Base-by-base conservation (phyloP, 2,329 filamentous ascomycete genomes). In the Hortaea werneckii region DNA sequence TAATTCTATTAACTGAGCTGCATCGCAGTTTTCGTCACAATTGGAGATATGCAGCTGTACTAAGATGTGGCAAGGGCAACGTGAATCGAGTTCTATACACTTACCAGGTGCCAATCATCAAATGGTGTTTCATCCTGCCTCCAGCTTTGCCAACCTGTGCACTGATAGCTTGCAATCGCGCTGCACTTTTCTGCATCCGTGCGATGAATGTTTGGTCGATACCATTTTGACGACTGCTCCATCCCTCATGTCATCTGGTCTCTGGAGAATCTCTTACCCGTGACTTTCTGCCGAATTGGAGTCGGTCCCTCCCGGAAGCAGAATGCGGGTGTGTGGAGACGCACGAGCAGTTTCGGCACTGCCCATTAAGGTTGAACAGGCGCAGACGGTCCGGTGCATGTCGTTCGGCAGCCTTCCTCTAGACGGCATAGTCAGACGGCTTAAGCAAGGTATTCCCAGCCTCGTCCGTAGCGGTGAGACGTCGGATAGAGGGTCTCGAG, bases 61-160 rank as follows among this genome's bases (percentile, higher is more conserved):
- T 20, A 46, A 29, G 12, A 6, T 13, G 32, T 20, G n/a, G 7
- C 40, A 5, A 29, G 13, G 27, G 9, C 7, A 5, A 39, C 10
- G 5, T 39, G 10, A 39, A 39, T 10, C 7, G 10, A 39, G 20
- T 10, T 39, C 20, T 20, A 39, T 8, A 4, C 8, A 47, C 47
- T 9, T 52, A 60, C 87, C 87, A 94, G 45, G 87, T 94, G 52
- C 87, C 87, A 60, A 90, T 80, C 85, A 94, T 92, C 63, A 94
- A 74, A 70, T 94, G 86, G 65, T 94, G 87, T 62, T 85, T 81
- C 83, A 90, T 90, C 50, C 64, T 76, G 44, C 13, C 29, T 40
- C 13, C 39, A 6, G 32, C 9, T 37, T 27, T 6, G 5, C 34
- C 37, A 39, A 44, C 41, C 32, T 47, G 44, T 2, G 41, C 32